Evolutionary conservation across 805 yeast species (phyloP), one percentile per base, ranked within the genome.

Genomic region (Ascoidea rubescens): DNA sequence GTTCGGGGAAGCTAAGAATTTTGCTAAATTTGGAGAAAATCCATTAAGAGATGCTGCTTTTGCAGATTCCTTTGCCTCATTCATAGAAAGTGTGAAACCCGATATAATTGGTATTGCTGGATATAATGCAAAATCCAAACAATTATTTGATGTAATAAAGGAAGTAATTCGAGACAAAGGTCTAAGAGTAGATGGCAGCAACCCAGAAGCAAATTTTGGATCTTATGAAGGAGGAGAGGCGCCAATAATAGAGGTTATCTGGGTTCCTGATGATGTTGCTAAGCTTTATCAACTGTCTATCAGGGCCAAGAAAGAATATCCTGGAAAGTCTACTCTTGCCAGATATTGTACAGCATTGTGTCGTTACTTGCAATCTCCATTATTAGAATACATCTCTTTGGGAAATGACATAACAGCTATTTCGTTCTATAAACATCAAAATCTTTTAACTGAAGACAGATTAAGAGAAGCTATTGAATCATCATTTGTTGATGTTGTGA

Each of bases 201-300:
- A 79, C 45, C 73, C 67, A 21, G 70, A 73, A 43, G 43, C 43
- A 37, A 37, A 37, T 10, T 37, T 10, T 37, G 14, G 8, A 14
- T 8, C 8, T 10, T 37, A 37, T 37, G 47, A 33, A 30, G 49
- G 53, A 31, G 46, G 70, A 48, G 67, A 64, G 30, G 67, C 78
- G n/a, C 84, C 85, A 7, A 72, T 78, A 7, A 61, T 86, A 45
- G 82, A 80, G 45, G 78, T 88, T 4, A 69, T 89, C 14, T 91
- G 88, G 80, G 95, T 86, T 47, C 86, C 84, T 58, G 96, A 91
- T 64, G 98, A 93, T 65, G 87, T 95, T 33, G 97, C 98, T 0
- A 74, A 95, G 52, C 75, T 93, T 55, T 93, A 76, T 65, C 95
- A 90, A 63, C 79, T 81, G 62, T 87, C 96, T 0, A 75, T 72